A percentile compares a stretch with the other conserved stretches of the same genome.
Evolutionary conservation across 148 eudicot species (phyloP).

Genomic region (Persicaria tinctoria): DNA sequence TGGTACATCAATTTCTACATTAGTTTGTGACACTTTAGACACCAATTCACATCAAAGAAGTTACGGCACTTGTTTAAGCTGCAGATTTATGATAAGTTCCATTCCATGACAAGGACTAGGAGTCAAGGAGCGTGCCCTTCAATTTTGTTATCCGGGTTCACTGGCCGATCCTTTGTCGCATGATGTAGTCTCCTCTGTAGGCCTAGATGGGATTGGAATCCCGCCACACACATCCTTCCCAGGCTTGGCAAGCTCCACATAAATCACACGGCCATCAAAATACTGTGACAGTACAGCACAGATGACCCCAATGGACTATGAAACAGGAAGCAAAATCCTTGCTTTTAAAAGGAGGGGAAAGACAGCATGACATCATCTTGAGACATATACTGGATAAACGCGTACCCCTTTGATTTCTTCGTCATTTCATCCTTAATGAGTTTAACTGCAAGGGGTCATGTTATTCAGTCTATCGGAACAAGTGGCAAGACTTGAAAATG

Average conservation of each 20-base stretch:
- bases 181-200: not conserved
- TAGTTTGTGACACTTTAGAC: too few relatives aligned
- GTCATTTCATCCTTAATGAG: constrained; percentile 3
- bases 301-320: not conserved
- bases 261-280: constrained; percentile 33
- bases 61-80: too few relatives aligned
- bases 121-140: not conserved
- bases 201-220: constrained; percentile 17
- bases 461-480: not conserved
- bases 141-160: not conserved
- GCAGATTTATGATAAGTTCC: not conserved
- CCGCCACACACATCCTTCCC: constrained; percentile 15
- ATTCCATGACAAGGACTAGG: not conserved
- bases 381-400: constrained; percentile 36
- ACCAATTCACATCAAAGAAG: too few relatives aligned
- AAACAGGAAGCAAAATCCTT: not conserved
- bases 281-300: constrained; percentile 17
- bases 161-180: not conserved
- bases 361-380: constrained; percentile 38
- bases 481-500: not conserved
- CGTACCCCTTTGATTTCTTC: constrained; percentile 40
- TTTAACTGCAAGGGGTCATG: not conserved
- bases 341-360: not conserved
- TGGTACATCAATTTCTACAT: too few relatives aligned
- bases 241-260: constrained; percentile 43